phyloP scores from a whole-genome alignment of 2,329 filamentous ascomycete species.

The Bipolaris oryzae region DNA sequence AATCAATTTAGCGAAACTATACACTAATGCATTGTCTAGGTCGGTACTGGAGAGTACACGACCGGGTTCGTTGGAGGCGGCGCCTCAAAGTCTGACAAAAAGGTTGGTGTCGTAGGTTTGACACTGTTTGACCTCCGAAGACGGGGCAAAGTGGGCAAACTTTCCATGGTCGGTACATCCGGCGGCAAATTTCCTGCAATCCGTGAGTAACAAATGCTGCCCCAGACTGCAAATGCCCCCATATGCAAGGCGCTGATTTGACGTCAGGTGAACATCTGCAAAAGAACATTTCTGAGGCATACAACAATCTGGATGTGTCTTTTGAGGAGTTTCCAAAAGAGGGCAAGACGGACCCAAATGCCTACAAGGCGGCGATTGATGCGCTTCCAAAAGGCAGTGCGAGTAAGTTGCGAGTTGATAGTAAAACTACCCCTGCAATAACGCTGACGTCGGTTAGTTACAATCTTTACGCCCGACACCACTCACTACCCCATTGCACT shows the following conservation, averaged over 20 bases:
- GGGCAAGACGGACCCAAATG: constrained; percentile 73
- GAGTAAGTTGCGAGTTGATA: constrained; percentile 48
- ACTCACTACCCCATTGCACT: constrained; percentile 92
- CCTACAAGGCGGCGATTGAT: constrained; percentile 90
- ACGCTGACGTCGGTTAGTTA: constrained; percentile 58
- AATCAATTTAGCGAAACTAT: not conserved
- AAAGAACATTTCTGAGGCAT: constrained; percentile 85
- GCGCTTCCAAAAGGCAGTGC: constrained; percentile 79
- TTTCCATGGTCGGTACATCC: constrained; percentile 89
- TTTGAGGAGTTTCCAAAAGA: constrained; percentile 84
- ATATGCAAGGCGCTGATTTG: constrained; percentile 22
- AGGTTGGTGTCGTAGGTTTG: constrained; percentile 90
- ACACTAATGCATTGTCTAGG: constrained; percentile 48
- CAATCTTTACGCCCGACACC: constrained; percentile 93
- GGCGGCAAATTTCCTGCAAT: constrained; percentile 92
- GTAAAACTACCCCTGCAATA: not conserved
- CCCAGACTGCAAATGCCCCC: not conserved
- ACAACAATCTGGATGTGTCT: constrained; percentile 86
- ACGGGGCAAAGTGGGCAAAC: constrained; percentile 82
- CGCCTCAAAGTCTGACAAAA: constrained; percentile 89
- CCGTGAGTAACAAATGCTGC: constrained; percentile 60
- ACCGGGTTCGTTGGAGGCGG: constrained; percentile 89
- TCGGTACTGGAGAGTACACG: constrained; percentile 95
- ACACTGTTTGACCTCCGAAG: constrained; percentile 88
- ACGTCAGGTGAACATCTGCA: constrained; percentile 76